Conservation (phyloP, 176 grass and related monocot species). For the Musa troglodytarum region DNA sequence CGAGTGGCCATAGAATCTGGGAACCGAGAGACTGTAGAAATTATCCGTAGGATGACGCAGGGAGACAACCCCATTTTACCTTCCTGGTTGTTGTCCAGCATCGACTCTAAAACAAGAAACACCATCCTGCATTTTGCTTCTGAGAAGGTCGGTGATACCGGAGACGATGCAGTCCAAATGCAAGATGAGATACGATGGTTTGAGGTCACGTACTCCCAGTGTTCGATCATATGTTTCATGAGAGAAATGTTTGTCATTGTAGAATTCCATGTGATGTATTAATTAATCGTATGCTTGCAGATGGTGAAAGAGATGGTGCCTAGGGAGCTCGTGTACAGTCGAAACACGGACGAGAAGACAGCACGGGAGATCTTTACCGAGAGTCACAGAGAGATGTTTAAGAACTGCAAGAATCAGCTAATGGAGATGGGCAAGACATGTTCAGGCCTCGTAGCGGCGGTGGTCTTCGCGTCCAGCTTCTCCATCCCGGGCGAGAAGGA, state of each 20-base stretch:
- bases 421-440: slow-evolving; percentile 23
- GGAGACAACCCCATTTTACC: slow-evolving; percentile 16
- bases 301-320: slow-evolving; percentile 17
- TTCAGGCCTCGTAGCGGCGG: slow-evolving; percentile 21
- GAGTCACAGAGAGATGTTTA: neutral
- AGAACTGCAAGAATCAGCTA: neutral
- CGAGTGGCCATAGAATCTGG: slow-evolving; percentile 22
- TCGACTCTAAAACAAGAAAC: slow-evolving; percentile 9
- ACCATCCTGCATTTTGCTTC: slow-evolving; percentile 30
- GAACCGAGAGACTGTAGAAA: slow-evolving; percentile 11
- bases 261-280: too few relatives aligned
- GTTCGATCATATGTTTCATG: too few relatives aligned
- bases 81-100: slow-evolving; percentile 3
- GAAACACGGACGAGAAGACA: slow-evolving; percentile 12
- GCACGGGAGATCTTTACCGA: slow-evolving; percentile 24
- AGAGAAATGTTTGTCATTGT: too few relatives aligned
- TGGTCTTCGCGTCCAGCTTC: slow-evolving; percentile 34
- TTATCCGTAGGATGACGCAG: neutral
- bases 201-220: neutral
- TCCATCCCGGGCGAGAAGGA: slow-evolving; percentile 32
- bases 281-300: neutral
- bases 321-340: neutral
- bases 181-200: slow-evolving; percentile 24
- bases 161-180: slow-evolving; percentile 16
- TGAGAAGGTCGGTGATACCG: neutral